A percentile compares a stretch with the other conserved stretches of the same genome.
These are phyloP conservation scores for Phaeosphaeria sp. DNA, from an alignment of 2,329 filamentous ascomycete genomes.

Conservation along the genomic window DNA sequence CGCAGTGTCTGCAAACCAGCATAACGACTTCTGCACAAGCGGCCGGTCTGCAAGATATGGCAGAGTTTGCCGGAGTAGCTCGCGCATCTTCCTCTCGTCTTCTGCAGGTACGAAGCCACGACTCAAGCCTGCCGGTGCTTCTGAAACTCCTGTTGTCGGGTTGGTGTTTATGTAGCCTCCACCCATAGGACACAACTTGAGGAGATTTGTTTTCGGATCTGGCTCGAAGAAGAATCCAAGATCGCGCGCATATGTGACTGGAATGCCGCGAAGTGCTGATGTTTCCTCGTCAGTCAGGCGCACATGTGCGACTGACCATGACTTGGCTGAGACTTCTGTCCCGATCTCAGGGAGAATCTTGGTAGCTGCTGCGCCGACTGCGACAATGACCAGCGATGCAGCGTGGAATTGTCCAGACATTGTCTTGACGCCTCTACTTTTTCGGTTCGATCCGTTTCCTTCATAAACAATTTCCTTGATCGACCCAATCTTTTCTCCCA, in stretches of 20 bases:
- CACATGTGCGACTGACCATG: constrained; percentile 67
- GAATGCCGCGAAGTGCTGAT: constrained; percentile 61
- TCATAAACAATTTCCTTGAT: constrained; percentile 51
- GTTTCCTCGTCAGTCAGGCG: constrained; percentile 63
- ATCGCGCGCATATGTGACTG: constrained; percentile 66
- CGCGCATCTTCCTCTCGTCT: constrained; percentile 61
- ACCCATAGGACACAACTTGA: constrained; percentile 67
- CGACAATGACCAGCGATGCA: constrained; percentile 56
- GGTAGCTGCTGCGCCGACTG: constrained; percentile 59
- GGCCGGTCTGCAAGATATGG: constrained; percentile 62
- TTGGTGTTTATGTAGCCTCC: constrained; percentile 63
- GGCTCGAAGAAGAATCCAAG: constrained; percentile 72
- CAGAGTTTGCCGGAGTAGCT: constrained; percentile 59
- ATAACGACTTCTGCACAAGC: constrained; percentile 63
- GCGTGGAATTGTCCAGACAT: constrained; percentile 48
- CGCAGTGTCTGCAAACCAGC: constrained; percentile 68
- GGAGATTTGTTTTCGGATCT: constrained; percentile 62
- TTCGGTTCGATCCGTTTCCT: constrained; percentile 23
- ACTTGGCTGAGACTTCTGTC: constrained; percentile 60
- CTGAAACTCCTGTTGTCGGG: constrained; percentile 46
- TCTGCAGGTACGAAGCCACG: constrained; percentile 58
- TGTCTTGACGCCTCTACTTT: constrained; percentile 46
- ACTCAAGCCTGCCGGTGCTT: constrained; percentile 45
- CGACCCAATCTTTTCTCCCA: constrained; percentile 51
- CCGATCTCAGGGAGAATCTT: constrained; percentile 59